Percentiles rank a stretch among this genome's conserved stretches.
Evolutionary conservation across 2,329 filamentous ascomycete species (phyloP).

Genomic region (Alternaria arbusti): DNA sequence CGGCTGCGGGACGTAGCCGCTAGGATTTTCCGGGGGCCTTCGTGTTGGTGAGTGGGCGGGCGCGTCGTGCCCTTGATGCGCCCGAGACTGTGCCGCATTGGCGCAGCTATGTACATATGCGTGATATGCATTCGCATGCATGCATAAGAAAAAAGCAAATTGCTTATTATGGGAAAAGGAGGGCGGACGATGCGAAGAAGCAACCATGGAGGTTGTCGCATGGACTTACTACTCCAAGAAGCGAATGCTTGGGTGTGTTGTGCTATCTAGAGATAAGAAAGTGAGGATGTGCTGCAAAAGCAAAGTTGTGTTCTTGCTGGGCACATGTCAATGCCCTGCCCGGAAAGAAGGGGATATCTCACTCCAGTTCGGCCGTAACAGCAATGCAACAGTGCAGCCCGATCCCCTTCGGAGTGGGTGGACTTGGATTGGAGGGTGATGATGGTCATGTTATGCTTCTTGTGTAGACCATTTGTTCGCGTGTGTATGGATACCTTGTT

Average conservation of each 20-base stretch:
- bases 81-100: neutral
- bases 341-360: neutral
- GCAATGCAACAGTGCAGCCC: neutral
- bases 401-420: neutral
- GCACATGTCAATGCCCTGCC: neutral
- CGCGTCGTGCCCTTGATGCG: neutral
- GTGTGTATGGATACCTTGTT: neutral
- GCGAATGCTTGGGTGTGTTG: neutral
- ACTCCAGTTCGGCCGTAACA: neutral
- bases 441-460: neutral
- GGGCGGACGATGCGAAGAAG: neutral
- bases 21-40: neutral
- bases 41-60: neutral
- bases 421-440: neutral
- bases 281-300: neutral
- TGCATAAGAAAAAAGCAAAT: neutral
- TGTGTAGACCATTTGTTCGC: neutral
- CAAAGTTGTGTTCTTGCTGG: neutral
- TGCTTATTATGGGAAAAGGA: neutral
- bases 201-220: rapidly evolving
- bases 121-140: neutral
- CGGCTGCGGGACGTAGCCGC: neutral
- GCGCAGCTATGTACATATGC: neutral
- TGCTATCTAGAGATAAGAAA: neutral
- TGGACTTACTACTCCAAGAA: neutral